Evolutionary conservation across 2,329 filamentous ascomycete genomes (phyloP), one percentile per base, ranked within the genome.

Genomic region (Curvularia eragrostidis): DNA sequence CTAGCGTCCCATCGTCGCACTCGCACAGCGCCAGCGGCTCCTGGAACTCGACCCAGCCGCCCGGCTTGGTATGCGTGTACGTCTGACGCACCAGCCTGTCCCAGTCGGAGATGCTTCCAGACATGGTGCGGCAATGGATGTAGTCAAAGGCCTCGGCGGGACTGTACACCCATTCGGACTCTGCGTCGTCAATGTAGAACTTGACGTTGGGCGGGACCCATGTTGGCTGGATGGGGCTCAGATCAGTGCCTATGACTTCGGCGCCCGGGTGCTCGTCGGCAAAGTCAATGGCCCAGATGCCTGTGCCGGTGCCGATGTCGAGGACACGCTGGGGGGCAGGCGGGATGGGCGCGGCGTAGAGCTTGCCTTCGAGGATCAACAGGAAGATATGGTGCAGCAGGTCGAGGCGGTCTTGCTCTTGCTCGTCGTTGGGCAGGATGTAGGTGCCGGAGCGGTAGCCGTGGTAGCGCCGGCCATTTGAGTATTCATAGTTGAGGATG

Each of bases 101-200:
- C 75, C 75, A 77, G 61, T 77, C 73, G 32, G 49, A 56, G 21
- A 77, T 74, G 21, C 63, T 53, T 15, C 72, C 72, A 9, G 53
- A 61, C 59, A 77, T 43, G 47, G 69, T 71, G 34, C 75, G 71
- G 41, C 62, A 58, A 55, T 77, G 74, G 21, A 77, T 73, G 51
- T 69, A 72, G 58, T 77, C 73, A 54, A 75, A 77, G 2, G 54
- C 55, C 52, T 82, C 77, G 46, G 63, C 56, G 12, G 63, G 52
- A 8, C 52, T 42, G 36, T 75, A 76, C 5, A 75, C 64, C 78
- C 78, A 80, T 15, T 77, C 73, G 32, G 67, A 63, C 57, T 79
- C 76, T 49, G 72, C 72, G 54, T 80, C 76, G 66, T 80, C 78
- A 52, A 79, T 75, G 63, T 78, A 74, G 68, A 80, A 79, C 51